Evolutionary conservation across 352 stramenopile species (phyloP).

Genomic region (Phytophthora citricola): DNA sequence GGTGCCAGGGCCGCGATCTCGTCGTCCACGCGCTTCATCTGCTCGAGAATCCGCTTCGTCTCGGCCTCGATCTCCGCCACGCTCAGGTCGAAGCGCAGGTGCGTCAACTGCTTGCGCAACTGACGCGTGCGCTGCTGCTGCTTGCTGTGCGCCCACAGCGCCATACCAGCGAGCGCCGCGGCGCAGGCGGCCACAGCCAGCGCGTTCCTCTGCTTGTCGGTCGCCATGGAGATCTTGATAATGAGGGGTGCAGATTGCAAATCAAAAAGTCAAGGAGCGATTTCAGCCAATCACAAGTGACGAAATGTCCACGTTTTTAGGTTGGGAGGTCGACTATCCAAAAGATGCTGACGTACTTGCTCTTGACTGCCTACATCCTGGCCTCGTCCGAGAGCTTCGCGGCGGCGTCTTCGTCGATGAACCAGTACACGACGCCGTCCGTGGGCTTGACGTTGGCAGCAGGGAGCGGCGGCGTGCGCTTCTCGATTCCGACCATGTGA

Average conservation of each 20-base stretch:
- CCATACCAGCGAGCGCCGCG: slow-evolving; percentile 54
- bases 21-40: slow-evolving; percentile 82
- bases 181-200: slow-evolving; percentile 60
- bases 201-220: slow-evolving; percentile 69
- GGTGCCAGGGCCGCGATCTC: slow-evolving; percentile 57
- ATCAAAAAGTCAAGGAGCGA: slow-evolving; percentile 3
- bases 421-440: slow-evolving; percentile 84
- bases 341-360: slow-evolving; percentile 1
- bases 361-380: slow-evolving; percentile 32
- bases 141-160: slow-evolving; percentile 55
- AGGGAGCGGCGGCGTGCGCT: slow-evolving; percentile 66
- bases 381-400: slow-evolving; percentile 57
- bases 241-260: slow-evolving; percentile 15
- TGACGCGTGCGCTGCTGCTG: slow-evolving; percentile 49
- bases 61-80: slow-evolving; percentile 76
- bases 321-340: slow-evolving; percentile 4
- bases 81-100: slow-evolving; percentile 79
- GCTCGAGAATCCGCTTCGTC: slow-evolving; percentile 64
- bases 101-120: slow-evolving; percentile 63
- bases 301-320: slow-evolving; percentile 1
- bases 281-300: slow-evolving; percentile 10
- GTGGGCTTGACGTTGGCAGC: slow-evolving; percentile 76
- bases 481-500: slow-evolving; percentile 76
- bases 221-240: slow-evolving; percentile 32
- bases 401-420: slow-evolving; percentile 82